A percentile compares a stretch with the other conserved stretches of the same genome.
phyloP scores from a whole-genome alignment of 805 yeast genomes.

The Hanseniaspora singularis region DNA sequence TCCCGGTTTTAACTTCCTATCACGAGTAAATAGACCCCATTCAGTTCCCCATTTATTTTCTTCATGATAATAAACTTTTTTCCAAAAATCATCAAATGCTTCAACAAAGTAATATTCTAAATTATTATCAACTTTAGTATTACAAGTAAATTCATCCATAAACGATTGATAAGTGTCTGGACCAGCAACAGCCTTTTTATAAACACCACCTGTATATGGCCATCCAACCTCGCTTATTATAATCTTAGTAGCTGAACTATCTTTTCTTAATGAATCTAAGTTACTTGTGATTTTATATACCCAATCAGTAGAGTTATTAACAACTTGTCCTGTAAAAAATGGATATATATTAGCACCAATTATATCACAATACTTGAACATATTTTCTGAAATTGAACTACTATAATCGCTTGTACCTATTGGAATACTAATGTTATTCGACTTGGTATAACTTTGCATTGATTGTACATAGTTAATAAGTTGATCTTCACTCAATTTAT shows the following conservation, averaged over 20 bases:
- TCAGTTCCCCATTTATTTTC: conserved; percentile 52
- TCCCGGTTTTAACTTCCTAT: conserved; percentile 37
- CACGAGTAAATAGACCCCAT: conserved; percentile 52
- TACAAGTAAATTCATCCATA: conserved; percentile 42
- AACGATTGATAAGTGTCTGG: conserved; percentile 35
- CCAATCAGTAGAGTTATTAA: conserved; percentile 41
- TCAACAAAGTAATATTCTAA: conserved; percentile 51
- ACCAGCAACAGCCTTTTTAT: conserved; percentile 38
- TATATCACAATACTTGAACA: conserved; percentile 39
- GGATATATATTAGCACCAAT: conserved; percentile 58
- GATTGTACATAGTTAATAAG: conserved; percentile 35
- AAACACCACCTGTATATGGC: conserved; percentile 53
- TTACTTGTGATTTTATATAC: conserved; percentile 36
- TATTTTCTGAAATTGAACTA: conserved; percentile 31
- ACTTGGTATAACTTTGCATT: conserved; percentile 32
- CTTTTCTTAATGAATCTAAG: conserved; percentile 31
- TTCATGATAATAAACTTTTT: conserved; percentile 38
- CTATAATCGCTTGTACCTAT: conserved; percentile 57
- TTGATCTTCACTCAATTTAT: conserved; percentile 33
- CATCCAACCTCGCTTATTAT: conserved; percentile 57
- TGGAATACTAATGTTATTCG: conserved; percentile 32
- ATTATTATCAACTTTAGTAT: conserved; percentile 25
- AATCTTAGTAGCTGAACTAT: conserved; percentile 24
- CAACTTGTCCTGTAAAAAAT: conserved; percentile 48
- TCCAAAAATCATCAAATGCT: conserved; percentile 69